These are phyloP conservation scores for Massariosphaeria phaeospora DNA, from an alignment of 495 filamentous ascomycete genomes.

Conservation along the genomic window DNA sequence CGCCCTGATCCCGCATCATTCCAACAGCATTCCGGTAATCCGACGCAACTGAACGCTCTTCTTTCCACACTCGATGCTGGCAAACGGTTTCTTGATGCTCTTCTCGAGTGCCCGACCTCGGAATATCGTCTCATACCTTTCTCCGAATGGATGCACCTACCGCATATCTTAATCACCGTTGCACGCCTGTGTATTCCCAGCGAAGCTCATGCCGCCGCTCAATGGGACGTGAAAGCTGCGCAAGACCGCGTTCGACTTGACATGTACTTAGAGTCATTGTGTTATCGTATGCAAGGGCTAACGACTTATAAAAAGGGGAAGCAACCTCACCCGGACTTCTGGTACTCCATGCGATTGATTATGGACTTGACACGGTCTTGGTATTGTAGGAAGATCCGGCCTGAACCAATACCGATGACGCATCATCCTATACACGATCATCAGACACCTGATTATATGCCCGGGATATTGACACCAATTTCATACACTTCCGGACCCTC, in stretches of 20 bases:
- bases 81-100: slow-evolving; percentile 14
- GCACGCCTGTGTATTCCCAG: slow-evolving; percentile 17
- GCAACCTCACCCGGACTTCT: slow-evolving; percentile 22
- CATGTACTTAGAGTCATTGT: slow-evolving; percentile 24
- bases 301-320: slow-evolving; percentile 10
- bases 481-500: neutral
- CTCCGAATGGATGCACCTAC: slow-evolving; percentile 23
- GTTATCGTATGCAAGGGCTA: slow-evolving; percentile 25
- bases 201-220: neutral
- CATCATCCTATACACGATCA: neutral
- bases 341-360: slow-evolving; percentile 24
- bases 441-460: slow-evolving; percentile 13
- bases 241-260: slow-evolving; percentile 27
- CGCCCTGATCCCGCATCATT: neutral
- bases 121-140: slow-evolving; percentile 25
- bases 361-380: slow-evolving; percentile 23
- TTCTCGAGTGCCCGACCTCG: slow-evolving; percentile 15
- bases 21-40: neutral
- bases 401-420: neutral
- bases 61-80: slow-evolving; percentile 19
- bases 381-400: slow-evolving; percentile 19
- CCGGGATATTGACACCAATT: neutral
- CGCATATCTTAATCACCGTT: slow-evolving; percentile 16
- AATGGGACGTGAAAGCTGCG: slow-evolving; percentile 27
- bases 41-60: slow-evolving; percentile 12